Evolutionary conservation across 805 yeast genomes (phyloP), one percentile per base, ranked within the genome.

Genomic region (Hanseniaspora nectarophila): DNA sequence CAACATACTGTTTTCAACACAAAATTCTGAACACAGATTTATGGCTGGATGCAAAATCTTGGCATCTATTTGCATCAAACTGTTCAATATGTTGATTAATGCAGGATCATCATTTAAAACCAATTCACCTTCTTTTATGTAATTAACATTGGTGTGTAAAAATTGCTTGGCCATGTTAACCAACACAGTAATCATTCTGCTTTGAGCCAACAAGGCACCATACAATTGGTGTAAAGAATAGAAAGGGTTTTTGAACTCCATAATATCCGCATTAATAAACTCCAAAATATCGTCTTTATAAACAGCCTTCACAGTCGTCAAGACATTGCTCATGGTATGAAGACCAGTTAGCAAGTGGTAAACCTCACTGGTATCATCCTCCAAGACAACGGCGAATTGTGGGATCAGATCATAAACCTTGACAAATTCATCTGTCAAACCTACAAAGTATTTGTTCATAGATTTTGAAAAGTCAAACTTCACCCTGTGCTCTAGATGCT

Each of bases 141-240:
- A 57, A 1, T 24, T 20, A 45, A 53, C 57, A 46, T 62, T 63
- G 0, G 68, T 64, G 16, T 61, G 16, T 50, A 60, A 63, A 9
- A 64, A 46, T 43, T 63, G 66, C 42, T 63, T 61, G 9, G 56
- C 34, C 16, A 64, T 13, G 43, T 61, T 56, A 6, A 56, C 52
- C 3, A 60, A 51, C 29, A 61, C 55, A 29, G 57, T 54, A 1
- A 57, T 33, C 6, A 61, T 33, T 33, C 57, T 54, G 26, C 58
- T 52, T 9, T 56, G 53, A 34, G 63, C 56, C 8, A 63, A 51
- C 2, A 62, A 47, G 18, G 61, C 54, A 12, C 75, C 67, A 53
- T 76, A 69, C 4, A 76, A 63, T 54, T 74, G 66, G 57, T 78
- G 82, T 38, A 75, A 58, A 0, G 76, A 61, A 54, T 33, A 49